Percentiles rank a stretch among this genome's conserved stretches.
Evolutionary conservation across 2,329 filamentous ascomycete genomes (phyloP).

Genomic region (Gremmenia infestans): DNA sequence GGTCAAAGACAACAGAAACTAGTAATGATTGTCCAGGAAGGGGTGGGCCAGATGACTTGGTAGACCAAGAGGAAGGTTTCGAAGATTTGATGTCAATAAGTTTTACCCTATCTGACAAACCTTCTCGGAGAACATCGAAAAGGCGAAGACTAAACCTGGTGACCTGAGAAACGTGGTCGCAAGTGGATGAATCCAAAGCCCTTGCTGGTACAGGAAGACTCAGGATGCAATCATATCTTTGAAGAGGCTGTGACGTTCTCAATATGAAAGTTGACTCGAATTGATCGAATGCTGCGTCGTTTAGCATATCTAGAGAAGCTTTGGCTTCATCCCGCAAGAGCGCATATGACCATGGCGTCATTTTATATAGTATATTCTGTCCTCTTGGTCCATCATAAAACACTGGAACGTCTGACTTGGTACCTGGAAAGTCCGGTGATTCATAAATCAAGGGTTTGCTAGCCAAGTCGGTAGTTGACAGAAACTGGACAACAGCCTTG

Average conservation of each 20-base stretch:
- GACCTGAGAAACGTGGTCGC: conserved; percentile 25
- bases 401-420: conserved; percentile 53
- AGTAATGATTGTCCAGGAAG: conserved; percentile 39
- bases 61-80: conserved; percentile 40
- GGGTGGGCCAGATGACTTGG: conserved; percentile 36
- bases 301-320: conserved; percentile 68
- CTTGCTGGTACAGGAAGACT: conserved; percentile 17
- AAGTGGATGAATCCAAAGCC: conserved; percentile 7
- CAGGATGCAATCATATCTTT: conserved; percentile 50
- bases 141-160: conserved; percentile 47
- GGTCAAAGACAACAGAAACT: conserved; percentile 68
- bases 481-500: conserved; percentile 86
- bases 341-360: conserved; percentile 78
- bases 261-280: conserved; percentile 82
- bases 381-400: conserved; percentile 72
- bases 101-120: conserved; percentile 69
- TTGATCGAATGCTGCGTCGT: conserved; percentile 68
- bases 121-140: conserved; percentile 61
- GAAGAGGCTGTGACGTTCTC: conserved; percentile 48
- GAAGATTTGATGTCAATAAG: conserved; percentile 56
- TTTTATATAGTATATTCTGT: conserved; percentile 85
- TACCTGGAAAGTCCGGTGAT: conserved; percentile 37
- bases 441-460: conserved; percentile 57
- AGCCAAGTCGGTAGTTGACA: conserved; percentile 67
- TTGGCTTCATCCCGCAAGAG: conserved; percentile 70